These are phyloP conservation scores for Bisporella sp. DNA, from an alignment of 2,329 filamentous ascomycete genomes.

Conservation along the genomic window DNA sequence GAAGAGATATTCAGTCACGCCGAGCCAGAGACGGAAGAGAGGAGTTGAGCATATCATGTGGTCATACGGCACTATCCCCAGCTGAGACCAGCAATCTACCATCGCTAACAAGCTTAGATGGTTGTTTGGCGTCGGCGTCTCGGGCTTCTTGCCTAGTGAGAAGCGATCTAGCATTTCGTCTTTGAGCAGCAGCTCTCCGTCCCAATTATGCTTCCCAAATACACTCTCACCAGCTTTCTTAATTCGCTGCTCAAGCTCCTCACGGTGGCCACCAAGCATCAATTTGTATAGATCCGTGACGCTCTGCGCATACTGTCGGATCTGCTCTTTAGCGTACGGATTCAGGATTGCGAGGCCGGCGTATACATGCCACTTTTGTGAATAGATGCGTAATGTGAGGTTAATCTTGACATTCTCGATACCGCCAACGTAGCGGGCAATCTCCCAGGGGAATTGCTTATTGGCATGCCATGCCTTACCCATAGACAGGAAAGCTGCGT, in stretches of 20 bases:
- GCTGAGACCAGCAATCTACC: conserved; percentile 95
- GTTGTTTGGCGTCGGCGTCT: conserved; percentile 69
- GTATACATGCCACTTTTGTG: conserved; percentile 99
- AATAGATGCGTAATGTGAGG: conserved; percentile 92
- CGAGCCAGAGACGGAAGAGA: conserved; percentile 91
- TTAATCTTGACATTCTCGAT: conserved; percentile 99
- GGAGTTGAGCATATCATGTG: conserved; percentile 99
- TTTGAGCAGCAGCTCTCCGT: conserved; percentile 59
- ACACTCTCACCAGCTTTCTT: conserved; percentile 73
- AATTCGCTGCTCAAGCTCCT: conserved; percentile 68
- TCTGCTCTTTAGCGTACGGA: conserved; percentile 84
- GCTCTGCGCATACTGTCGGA: conserved; percentile 85
- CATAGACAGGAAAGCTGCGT: conserved; percentile 96
- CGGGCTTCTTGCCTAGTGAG: conserved; percentile 62
- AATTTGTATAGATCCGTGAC: conserved; percentile 95
- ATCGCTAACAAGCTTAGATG: conserved; percentile 91
- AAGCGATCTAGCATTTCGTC: conserved; percentile 86
- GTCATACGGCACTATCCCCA: conserved; percentile 92
- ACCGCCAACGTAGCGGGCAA: conserved; percentile 89
- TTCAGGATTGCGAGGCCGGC: conserved; percentile 96
- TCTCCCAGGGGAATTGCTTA: conserved; percentile 93
- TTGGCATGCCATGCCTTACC: conserved; percentile 96
- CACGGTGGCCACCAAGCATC: conserved; percentile 79
- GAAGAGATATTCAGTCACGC: conserved; percentile 95
- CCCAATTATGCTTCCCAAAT: conserved; percentile 49